Conservation (phyloP, 371 early-diverging fungal species). For the Parasitella parasitica region DNA sequence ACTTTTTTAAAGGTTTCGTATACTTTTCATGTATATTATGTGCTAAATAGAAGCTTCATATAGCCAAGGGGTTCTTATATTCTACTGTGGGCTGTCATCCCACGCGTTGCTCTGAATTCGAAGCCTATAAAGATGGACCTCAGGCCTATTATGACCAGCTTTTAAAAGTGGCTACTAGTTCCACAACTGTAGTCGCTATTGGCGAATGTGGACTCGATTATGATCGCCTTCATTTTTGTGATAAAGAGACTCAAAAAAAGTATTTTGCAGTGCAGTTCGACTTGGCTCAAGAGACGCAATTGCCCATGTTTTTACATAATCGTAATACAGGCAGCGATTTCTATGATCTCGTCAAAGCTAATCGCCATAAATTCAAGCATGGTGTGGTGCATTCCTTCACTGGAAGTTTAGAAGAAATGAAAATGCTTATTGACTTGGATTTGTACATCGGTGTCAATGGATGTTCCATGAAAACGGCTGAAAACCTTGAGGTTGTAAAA, state of each 20-base stretch:
- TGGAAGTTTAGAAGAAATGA: conserved; percentile 79
- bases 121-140: conserved; percentile 52
- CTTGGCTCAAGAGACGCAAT: conserved; percentile 68
- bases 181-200: conserved; percentile 75
- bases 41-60: not conserved
- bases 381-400: conserved; percentile 98
- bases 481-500: conserved; percentile 77
- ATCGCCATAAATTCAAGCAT: conserved; percentile 64
- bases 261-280: conserved; percentile 83
- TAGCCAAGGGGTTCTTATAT: conserved; percentile 46
- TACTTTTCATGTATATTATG: too few relatives aligned
- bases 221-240: conserved; percentile 85
- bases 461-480: conserved; percentile 90
- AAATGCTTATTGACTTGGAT: conserved; percentile 69
- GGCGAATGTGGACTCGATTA: conserved; percentile 96
- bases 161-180: conserved; percentile 39
- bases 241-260: conserved; percentile 70
- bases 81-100: conserved; percentile 91
- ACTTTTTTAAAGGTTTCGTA: too few relatives aligned
- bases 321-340: conserved; percentile 76
- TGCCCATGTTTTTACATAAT: conserved; percentile 91
- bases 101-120: conserved; percentile 78
- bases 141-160: conserved; percentile 62
- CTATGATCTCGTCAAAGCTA: conserved; percentile 51
- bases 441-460: conserved; percentile 98